Evolutionary conservation across 1,284 basidiomycete species (phyloP).

Genomic region (Pholiota adiposa): DNA sequence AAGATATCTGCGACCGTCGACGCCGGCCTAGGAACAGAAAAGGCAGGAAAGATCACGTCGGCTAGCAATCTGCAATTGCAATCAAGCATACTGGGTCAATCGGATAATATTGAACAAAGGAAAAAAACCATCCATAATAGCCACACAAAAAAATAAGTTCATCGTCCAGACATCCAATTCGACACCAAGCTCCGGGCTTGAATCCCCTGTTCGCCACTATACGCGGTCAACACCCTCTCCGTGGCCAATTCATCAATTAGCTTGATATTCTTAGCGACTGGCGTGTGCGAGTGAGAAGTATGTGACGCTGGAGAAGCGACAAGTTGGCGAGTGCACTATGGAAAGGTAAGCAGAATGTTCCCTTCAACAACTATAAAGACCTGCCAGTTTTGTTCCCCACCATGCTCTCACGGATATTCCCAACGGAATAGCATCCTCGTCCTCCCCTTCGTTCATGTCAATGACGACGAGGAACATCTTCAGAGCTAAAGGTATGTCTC

Average conservation of each 20-base stretch:
- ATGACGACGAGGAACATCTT: slow-evolving; percentile 83
- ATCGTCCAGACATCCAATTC: slow-evolving; percentile 38
- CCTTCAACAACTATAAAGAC: slow-evolving; percentile 33
- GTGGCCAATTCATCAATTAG: slow-evolving; percentile 75
- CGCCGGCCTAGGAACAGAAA: too few species aligned
- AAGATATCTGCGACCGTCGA: too few species aligned
- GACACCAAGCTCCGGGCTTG: slow-evolving; percentile 36
- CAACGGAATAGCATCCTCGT: slow-evolving; percentile 49
- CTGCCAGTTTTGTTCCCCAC: slow-evolving; percentile 85
- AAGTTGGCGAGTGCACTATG: slow-evolving; percentile 63
- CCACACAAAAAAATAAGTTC: too few species aligned
- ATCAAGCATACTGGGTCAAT: too few species aligned
- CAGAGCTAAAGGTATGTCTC: slow-evolving; percentile 75
- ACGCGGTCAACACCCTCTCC: slow-evolving; percentile 65
- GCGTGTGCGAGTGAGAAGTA: slow-evolving; percentile 59
- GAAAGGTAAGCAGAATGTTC: not conserved
- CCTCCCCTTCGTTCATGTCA: slow-evolving; percentile 81
- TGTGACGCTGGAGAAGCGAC: slow-evolving; percentile 39
- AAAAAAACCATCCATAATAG: too few species aligned
- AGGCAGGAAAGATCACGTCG: too few species aligned
- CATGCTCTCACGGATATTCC: slow-evolving; percentile 75
- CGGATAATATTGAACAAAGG: too few species aligned
- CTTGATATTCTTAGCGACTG: slow-evolving; percentile 54
- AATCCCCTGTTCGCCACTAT: slow-evolving; percentile 40
- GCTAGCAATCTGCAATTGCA: too few species aligned